Base-by-base conservation (phyloP, 129 eudicot genomes). In the Rutidosis leptorrhynchoides region DNA sequence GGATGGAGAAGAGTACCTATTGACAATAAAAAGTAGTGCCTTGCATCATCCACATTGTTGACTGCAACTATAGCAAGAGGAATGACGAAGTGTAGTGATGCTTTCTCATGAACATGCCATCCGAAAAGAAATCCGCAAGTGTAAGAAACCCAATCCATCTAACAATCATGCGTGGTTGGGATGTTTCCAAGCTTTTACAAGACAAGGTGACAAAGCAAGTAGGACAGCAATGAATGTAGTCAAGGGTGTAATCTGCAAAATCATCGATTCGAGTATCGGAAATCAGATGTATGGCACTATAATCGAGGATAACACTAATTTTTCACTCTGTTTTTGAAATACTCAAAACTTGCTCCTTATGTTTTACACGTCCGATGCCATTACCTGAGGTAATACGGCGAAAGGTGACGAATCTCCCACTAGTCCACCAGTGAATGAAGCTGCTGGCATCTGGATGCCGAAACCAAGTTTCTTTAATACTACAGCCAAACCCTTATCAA, bases 71-170 rank as follows among this genome's bases (percentile, higher is more conserved):
- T 16, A 24, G 97, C 93, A 46, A 94, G 90, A 23, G 99, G 99
- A 35, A 89, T 73, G 54, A 94, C 83, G 79, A 94, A 94, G 75
- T 94, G 99, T 65, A 94, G 95, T 0, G 89, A 82, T 8, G 96
- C 99, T 85, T 94, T 94, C 74, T 94, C 99, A 62, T 94, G 99
- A 49, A 94, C 99, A 73, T 94, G 97, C 99, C 99, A 94, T 23
- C 99, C 99, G 65, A 94, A 89, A 32, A 94, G 25, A 79, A 94
- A 94, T 53, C 99, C 99, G 58, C 96, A 94, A 17, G 91, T 62
- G 82, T 89, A 94, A 3, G 99, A 77, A 86, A 89, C 7, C 95
- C 87, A 52, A 94, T 82, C 97, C 95, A 87, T 81, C 95, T 84
- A 37, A 80, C 64, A 61, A 89, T 77, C 92, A 82, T 94, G 57